A percentile compares a stretch with the other conserved stretches of the same genome.
Evolutionary conservation across 139 green algal genomes (phyloP).

Genomic region (Haematococcus sp.): DNA sequence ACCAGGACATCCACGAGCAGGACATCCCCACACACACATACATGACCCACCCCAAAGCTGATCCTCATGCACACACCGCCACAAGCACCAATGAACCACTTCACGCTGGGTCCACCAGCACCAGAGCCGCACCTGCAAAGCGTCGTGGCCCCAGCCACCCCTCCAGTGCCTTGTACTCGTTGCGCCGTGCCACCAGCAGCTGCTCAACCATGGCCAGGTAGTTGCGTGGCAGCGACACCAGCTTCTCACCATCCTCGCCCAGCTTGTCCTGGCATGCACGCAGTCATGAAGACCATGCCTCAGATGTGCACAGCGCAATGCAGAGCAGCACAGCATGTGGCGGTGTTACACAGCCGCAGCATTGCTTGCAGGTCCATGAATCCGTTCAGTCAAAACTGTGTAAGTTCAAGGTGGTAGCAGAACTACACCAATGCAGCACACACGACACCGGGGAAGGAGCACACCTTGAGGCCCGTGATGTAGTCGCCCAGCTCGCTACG

Average conservation of each 20-base stretch:
- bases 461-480: conserved; percentile 22
- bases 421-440: too few species aligned
- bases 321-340: not conserved
- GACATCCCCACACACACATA: too few species aligned
- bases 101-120: not conserved
- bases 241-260: conserved; percentile 13
- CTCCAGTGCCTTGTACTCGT: conserved; percentile 27
- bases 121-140: conserved; percentile 14
- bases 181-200: conserved; percentile 19
- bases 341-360: not conserved
- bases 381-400: too few species aligned
- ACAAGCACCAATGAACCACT: too few species aligned
- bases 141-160: conserved; percentile 34
- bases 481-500: conserved; percentile 29
- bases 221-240: conserved; percentile 32
- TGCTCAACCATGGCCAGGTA: conserved; percentile 35
- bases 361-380: not conserved
- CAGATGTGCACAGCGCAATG: not conserved
- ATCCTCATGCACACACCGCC: too few species aligned
- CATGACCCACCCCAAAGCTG: too few species aligned
- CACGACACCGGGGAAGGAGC: too few species aligned
- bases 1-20: too few species aligned
- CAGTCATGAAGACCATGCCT: not conserved
- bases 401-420: too few species aligned
- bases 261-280: conserved; percentile 4